Conservation (phyloP, 371 early-diverging fungal genomes). For the Mucor indicus region DNA sequence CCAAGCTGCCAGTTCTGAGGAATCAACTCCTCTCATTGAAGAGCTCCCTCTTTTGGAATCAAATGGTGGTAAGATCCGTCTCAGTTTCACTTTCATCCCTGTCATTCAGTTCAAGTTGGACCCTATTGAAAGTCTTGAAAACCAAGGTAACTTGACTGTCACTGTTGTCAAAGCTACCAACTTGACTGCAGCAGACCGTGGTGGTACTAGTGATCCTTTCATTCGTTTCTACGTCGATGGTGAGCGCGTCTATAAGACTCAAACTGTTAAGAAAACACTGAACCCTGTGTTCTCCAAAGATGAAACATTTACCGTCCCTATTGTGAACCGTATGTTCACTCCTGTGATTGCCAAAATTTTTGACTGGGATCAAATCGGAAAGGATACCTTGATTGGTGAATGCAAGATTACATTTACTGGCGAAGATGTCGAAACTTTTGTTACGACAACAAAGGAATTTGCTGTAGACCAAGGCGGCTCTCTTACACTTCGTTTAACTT, state of each 20-base stretch:
- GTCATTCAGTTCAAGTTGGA: slow-evolving; percentile 44
- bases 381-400: slow-evolving; percentile 55
- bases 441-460: slow-evolving; percentile 31
- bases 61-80: slow-evolving; percentile 27
- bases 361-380: slow-evolving; percentile 82
- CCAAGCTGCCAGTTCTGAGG: slow-evolving; percentile 14
- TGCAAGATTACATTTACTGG: slow-evolving; percentile 28
- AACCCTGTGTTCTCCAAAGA: slow-evolving; percentile 77
- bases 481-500: slow-evolving; percentile 33
- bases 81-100: slow-evolving; percentile 40
- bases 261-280: slow-evolving; percentile 74
- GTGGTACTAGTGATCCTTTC: slow-evolving; percentile 82
- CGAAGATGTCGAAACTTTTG: slow-evolving; percentile 36
- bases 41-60: slow-evolving; percentile 27
- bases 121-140: slow-evolving; percentile 46
- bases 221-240: slow-evolving; percentile 71
- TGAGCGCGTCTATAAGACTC: slow-evolving; percentile 76
- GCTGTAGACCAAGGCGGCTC: slow-evolving; percentile 19
- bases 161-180: slow-evolving; percentile 39
- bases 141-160: slow-evolving; percentile 51
- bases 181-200: slow-evolving; percentile 49
- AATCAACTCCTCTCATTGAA: slow-evolving; percentile 9
- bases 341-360: slow-evolving; percentile 62
- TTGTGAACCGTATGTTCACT: slow-evolving; percentile 51
- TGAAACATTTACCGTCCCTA: slow-evolving; percentile 68